Conservation (phyloP, 2,329 filamentous ascomycete genomes). For the Sclerotinia spermophila region DNA sequence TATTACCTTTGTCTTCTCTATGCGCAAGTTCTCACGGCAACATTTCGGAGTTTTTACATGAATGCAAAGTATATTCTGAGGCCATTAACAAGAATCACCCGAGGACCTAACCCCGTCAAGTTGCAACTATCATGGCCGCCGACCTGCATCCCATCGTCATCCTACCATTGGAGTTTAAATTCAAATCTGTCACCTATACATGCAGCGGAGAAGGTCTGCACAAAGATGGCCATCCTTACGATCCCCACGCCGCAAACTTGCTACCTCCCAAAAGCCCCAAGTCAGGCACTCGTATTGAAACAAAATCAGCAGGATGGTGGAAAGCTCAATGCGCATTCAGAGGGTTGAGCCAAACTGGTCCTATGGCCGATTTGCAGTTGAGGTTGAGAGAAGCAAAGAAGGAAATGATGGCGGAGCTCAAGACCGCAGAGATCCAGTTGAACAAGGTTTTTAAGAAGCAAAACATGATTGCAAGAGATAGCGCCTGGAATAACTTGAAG, state of each 20-base stretch:
- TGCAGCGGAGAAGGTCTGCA: constrained; percentile 24
- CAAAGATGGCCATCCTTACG: constrained; percentile 24
- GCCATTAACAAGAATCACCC: neutral
- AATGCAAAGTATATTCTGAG: neutral
- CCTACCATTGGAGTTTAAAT: constrained; percentile 19
- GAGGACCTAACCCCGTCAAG: neutral
- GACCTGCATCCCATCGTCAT: constrained; percentile 25
- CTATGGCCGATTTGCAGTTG: constrained; percentile 23
- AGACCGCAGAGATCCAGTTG: constrained; percentile 21
- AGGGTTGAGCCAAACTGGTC: constrained; percentile 22
- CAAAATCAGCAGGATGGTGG: constrained; percentile 24
- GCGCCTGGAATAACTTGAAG: constrained; percentile 17
- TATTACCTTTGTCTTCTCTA: neutral
- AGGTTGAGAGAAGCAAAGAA: constrained; percentile 25
- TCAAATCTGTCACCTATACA: constrained; percentile 24
- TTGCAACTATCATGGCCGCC: constrained; percentile 17
- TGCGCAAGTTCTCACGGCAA: neutral
- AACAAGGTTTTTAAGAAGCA: constrained; percentile 24
- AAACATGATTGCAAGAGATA: constrained; percentile 17
- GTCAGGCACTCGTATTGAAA: constrained; percentile 18
- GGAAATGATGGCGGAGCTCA: constrained; percentile 23
- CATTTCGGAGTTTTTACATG: neutral
- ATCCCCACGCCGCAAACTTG: constrained; percentile 23
- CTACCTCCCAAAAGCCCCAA: constrained; percentile 24
- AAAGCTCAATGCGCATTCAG: constrained; percentile 27